Evolutionary conservation across 768 basidiomycete genomes (phyloP).

Genomic region (Russula virescens): DNA sequence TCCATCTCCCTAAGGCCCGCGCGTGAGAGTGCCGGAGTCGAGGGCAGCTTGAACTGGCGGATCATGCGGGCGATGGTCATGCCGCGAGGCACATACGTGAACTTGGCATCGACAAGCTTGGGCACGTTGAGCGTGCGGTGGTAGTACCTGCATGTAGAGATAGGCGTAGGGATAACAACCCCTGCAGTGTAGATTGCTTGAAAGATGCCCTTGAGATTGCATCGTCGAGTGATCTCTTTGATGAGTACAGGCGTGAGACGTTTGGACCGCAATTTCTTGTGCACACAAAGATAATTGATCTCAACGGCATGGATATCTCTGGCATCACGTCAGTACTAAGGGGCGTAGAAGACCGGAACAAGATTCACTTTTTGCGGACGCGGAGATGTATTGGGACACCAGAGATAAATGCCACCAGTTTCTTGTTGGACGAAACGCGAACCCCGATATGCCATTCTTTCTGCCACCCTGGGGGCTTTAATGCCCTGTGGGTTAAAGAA

Average conservation of each 20-base stretch:
- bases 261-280: constrained; percentile 95
- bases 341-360: neutral
- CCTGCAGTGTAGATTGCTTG: constrained; percentile 98
- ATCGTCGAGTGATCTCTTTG: constrained; percentile 93
- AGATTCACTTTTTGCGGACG: constrained; percentile 74
- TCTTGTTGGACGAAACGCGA: constrained; percentile 82
- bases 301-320: constrained; percentile 74
- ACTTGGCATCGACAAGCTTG: constrained; percentile 87
- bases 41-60: constrained; percentile 61
- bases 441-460: constrained; percentile 97
- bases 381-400: constrained; percentile 83
- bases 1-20: constrained; percentile 85
- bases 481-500: constrained; percentile 57
- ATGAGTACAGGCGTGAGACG: constrained; percentile 93
- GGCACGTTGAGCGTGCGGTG: constrained; percentile 89
- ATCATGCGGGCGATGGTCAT: constrained; percentile 92
- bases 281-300: constrained; percentile 96
- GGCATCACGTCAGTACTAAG: constrained; percentile 16
- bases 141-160: constrained; percentile 86
- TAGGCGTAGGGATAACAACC: constrained; percentile 87
- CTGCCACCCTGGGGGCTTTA: constrained; percentile 88
- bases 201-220: constrained; percentile 84
- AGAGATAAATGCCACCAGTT: constrained; percentile 94
- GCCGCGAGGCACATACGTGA: constrained; percentile 79
- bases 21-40: constrained; percentile 37